phyloP scores from a whole-genome alignment of 2,329 filamentous ascomycete genomes.

The Hysterium pulicare region DNA sequence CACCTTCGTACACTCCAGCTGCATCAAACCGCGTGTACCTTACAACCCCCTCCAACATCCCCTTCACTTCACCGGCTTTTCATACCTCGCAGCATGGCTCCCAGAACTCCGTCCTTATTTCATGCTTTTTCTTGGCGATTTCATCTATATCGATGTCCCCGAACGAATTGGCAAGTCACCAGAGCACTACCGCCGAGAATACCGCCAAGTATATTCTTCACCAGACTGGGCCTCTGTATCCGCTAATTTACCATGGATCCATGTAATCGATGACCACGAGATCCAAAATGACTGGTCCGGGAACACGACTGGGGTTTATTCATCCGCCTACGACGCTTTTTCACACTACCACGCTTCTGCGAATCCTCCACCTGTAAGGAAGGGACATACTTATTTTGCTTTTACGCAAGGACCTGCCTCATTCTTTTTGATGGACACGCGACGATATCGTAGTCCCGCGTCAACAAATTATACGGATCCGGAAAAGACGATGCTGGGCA shows the following conservation, averaged over 20 bases:
- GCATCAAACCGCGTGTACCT: constrained; percentile 86
- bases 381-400: constrained; percentile 75
- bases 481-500: constrained; percentile 83
- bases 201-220: constrained; percentile 91
- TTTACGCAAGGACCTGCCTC: constrained; percentile 88
- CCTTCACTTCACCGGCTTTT: constrained; percentile 76
- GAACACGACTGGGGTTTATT: constrained; percentile 77
- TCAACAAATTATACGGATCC: constrained; percentile 59
- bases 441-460: constrained; percentile 73
- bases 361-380: constrained; percentile 71
- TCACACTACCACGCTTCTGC: constrained; percentile 77
- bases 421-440: constrained; percentile 93
- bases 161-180: constrained; percentile 67
- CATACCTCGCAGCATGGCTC: constrained; percentile 69
- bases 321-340: constrained; percentile 78
- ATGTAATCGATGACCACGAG: constrained; percentile 95
- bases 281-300: constrained; percentile 90
- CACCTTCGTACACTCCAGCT: constrained; percentile 89
- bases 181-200: constrained; percentile 83
- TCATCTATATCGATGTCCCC: constrained; percentile 89
- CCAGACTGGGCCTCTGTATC: constrained; percentile 80
- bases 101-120: constrained; percentile 69
- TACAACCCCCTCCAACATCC: constrained; percentile 84
- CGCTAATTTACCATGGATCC: constrained; percentile 89
- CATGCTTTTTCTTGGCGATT: constrained; percentile 74